phyloP scores from a whole-genome alignment of 345 rosid species.

The Eucalyptus fibrosa region DNA sequence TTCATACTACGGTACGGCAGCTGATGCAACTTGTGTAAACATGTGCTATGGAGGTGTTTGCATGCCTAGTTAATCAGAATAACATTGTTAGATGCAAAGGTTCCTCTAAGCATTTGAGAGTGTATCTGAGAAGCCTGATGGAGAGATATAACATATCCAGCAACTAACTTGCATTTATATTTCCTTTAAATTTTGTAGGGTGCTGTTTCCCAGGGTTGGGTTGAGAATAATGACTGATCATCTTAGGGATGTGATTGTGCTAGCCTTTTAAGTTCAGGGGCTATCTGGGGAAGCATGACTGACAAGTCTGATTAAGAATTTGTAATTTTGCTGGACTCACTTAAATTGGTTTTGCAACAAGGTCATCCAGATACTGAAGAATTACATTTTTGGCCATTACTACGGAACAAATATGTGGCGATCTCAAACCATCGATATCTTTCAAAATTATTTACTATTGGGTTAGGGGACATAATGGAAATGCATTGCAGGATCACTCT shows the following conservation, averaged over 20 bases:
- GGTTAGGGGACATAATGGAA: neutral
- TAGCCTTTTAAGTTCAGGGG: neutral
- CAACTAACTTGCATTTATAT: neutral
- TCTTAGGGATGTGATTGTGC: neutral
- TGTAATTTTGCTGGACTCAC: neutral
- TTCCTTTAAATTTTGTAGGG: neutral
- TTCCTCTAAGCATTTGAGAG: neutral
- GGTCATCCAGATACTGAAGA: neutral
- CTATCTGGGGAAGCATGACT: neutral
- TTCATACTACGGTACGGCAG: neutral
- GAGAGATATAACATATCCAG: neutral
- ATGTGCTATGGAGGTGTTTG: neutral
- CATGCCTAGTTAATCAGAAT: neutral
- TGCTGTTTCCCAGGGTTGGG: neutral
- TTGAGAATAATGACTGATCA: neutral
- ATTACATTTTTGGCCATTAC: neutral
- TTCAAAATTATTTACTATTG: neutral
- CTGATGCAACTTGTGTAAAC: neutral
- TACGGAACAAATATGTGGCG: neutral
- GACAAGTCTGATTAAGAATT: neutral
- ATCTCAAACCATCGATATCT: neutral
- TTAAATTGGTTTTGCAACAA: neutral
- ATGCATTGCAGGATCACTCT: neutral
- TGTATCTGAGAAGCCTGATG: neutral
- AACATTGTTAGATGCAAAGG: neutral